phyloP scores from a whole-genome alignment of 2,329 filamentous ascomycete genomes.

The Zymoseptoria brevis region DNA sequence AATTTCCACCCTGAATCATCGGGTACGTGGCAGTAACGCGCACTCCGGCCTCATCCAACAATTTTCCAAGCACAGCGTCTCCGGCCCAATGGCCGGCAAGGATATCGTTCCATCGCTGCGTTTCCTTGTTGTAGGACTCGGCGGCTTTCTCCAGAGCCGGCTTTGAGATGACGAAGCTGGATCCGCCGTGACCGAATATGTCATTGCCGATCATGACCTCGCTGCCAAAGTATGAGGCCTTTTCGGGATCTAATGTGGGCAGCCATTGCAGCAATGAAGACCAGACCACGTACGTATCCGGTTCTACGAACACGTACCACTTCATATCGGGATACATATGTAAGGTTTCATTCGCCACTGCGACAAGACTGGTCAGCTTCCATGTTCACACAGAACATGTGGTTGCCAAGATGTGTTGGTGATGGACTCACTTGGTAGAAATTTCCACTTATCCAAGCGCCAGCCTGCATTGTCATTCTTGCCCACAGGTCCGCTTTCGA shows the following conservation, averaged over 20 bases:
- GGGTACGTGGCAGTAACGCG: conserved; percentile 36
- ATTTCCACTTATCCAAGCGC: conserved; percentile 45
- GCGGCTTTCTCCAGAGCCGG: conserved; percentile 29
- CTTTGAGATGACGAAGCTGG: conserved; percentile 37
- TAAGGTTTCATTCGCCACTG: conserved; percentile 19
- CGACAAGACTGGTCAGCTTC: not conserved
- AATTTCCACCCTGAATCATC: conserved; percentile 37
- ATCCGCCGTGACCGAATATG: conserved; percentile 36
- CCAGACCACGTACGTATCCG: conserved; percentile 51
- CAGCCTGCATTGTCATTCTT: conserved; percentile 28
- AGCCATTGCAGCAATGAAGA: conserved; percentile 48
- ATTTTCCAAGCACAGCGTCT: conserved; percentile 45
- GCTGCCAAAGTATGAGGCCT: conserved; percentile 47
- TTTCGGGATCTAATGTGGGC: conserved; percentile 39
- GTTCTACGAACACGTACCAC: conserved; percentile 54
- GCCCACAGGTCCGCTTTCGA: conserved; percentile 17
- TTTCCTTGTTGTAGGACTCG: conserved; percentile 34
- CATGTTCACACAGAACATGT: not conserved
- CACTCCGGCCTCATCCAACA: conserved; percentile 37
- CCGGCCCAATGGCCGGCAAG: conserved; percentile 46
- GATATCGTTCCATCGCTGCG: conserved; percentile 35
- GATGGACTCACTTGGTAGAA: conserved; percentile 36
- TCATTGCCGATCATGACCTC: conserved; percentile 41
- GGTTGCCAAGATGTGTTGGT: not conserved
- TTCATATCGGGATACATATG: conserved; percentile 39